phyloP scores from a whole-genome alignment of 2,329 filamentous ascomycete genomes.

The Bipolaris bicolor region DNA sequence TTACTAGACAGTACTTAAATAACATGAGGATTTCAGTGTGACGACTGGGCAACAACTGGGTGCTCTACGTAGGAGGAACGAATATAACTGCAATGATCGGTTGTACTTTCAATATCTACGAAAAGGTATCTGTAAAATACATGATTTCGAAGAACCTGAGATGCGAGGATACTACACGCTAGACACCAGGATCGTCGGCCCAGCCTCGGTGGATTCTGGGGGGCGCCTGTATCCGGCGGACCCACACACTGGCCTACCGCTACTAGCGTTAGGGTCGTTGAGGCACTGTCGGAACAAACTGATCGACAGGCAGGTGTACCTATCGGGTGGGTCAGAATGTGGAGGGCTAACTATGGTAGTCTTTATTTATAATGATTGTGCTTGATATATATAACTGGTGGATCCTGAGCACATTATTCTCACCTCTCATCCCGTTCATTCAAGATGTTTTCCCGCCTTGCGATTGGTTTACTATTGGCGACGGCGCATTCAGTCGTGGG shows the following conservation, averaged over 20 bases:
- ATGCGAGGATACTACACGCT: not conserved
- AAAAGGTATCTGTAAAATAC: not conserved
- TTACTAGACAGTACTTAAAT: not conserved
- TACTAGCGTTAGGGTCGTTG: slow-evolving; percentile 3
- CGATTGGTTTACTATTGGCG: slow-evolving; percentile 5
- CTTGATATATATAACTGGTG: not conserved
- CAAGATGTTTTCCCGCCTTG: slow-evolving; percentile 2
- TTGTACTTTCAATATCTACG: not conserved
- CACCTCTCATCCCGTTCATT: not conserved
- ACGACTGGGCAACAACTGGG: not conserved
- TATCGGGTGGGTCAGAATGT: not conserved
- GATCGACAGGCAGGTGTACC: not conserved
- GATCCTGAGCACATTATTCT: not conserved
- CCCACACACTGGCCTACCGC: not conserved
- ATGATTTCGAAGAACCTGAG: not conserved
- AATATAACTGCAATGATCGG: not conserved
- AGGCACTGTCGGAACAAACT: slow-evolving; percentile 2
- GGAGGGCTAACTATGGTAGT: not conserved
- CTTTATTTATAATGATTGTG: not conserved
- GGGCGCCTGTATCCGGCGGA: not conserved
- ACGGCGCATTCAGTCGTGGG: not conserved
- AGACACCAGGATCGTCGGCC: not conserved
- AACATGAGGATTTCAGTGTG: not conserved
- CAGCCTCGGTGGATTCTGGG: not conserved
- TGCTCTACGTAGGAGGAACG: not conserved